Evolutionary conservation across 2,329 filamentous ascomycete genomes (phyloP).

Genomic region (Gnomoniopsis smithogilvyi): DNA sequence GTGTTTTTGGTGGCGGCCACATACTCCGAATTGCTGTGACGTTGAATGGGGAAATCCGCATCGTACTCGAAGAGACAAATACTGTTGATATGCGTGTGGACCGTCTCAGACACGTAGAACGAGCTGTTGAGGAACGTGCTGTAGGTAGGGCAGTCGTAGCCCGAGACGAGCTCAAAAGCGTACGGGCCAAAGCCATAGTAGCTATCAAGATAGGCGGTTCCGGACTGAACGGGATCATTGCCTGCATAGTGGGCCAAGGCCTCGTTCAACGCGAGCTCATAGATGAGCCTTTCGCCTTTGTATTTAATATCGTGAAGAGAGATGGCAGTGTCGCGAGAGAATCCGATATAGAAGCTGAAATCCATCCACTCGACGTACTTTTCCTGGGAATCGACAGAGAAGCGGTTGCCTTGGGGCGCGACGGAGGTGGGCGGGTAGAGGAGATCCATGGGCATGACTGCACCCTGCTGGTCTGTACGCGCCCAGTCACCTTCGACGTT

Average conservation of each 20-base stretch:
- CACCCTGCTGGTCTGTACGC: conserved; percentile 37
- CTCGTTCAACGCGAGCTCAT: conserved; percentile 54
- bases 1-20: conserved; percentile 45
- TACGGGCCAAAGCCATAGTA: conserved; percentile 47
- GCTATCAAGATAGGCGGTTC: conserved; percentile 43
- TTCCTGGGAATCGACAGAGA: conserved; percentile 36
- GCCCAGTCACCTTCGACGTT: conserved; percentile 48
- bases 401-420: conserved; percentile 37
- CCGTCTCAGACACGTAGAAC: conserved; percentile 41
- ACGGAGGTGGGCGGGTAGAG: conserved; percentile 34
- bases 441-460: conserved; percentile 31
- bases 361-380: conserved; percentile 51
- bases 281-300: conserved; percentile 52
- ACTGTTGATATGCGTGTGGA: conserved; percentile 42
- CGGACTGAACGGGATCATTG: conserved; percentile 43
- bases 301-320: conserved; percentile 49
- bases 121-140: conserved; percentile 47
- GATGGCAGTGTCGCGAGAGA: conserved; percentile 45
- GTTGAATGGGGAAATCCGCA: conserved; percentile 44
- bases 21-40: conserved; percentile 41
- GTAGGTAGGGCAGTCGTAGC: conserved; percentile 50
- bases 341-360: conserved; percentile 49
- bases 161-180: conserved; percentile 41
- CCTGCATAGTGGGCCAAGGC: conserved; percentile 50
- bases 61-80: conserved; percentile 56